Evolutionary conservation across 1,284 basidiomycete genomes (phyloP).

Genomic region (Inonotus obliquus): DNA sequence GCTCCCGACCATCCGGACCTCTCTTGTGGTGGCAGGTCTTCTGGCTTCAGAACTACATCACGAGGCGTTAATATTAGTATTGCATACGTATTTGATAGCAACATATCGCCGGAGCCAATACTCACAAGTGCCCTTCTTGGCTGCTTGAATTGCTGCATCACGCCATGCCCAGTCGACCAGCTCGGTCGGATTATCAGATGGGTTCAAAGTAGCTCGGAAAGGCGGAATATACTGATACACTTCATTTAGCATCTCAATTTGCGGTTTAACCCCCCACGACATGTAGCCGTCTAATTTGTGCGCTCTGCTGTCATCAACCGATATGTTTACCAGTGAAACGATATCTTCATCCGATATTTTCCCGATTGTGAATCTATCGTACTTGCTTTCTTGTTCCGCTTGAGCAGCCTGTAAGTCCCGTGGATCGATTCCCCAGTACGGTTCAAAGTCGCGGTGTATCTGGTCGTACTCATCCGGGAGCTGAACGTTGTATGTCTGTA

Average conservation of each 20-base stretch:
- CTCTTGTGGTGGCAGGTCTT: slow-evolving; percentile 31
- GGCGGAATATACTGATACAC: slow-evolving; percentile 23
- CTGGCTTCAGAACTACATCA: slow-evolving; percentile 34
- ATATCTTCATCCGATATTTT: slow-evolving; percentile 29
- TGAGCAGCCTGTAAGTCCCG: slow-evolving; percentile 36
- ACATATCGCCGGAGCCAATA: not conserved
- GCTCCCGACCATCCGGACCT: slow-evolving; percentile 36
- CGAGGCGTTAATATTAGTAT: not conserved
- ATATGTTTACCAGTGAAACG: slow-evolving; percentile 30
- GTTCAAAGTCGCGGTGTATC: slow-evolving; percentile 48
- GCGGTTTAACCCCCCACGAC: slow-evolving; percentile 11
- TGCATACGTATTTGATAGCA: not conserved
- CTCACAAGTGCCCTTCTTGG: slow-evolving; percentile 27
- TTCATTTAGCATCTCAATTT: slow-evolving; percentile 11
- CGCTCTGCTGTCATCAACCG: slow-evolving; percentile 26
- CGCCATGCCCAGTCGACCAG: slow-evolving; percentile 27
- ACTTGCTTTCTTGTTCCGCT: slow-evolving; percentile 32
- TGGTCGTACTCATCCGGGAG: slow-evolving; percentile 58
- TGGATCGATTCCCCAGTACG: slow-evolving; percentile 51
- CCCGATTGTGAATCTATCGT: slow-evolving; percentile 35
- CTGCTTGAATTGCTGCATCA: slow-evolving; percentile 25
- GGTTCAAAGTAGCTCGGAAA: slow-evolving; percentile 28
- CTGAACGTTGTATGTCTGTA: slow-evolving; percentile 46
- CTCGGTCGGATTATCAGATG: slow-evolving; percentile 29
- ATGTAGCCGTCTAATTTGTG: slow-evolving; percentile 8